phyloP scores from a whole-genome alignment of 306 rosid genomes.

The Gillenia trifoliata region DNA sequence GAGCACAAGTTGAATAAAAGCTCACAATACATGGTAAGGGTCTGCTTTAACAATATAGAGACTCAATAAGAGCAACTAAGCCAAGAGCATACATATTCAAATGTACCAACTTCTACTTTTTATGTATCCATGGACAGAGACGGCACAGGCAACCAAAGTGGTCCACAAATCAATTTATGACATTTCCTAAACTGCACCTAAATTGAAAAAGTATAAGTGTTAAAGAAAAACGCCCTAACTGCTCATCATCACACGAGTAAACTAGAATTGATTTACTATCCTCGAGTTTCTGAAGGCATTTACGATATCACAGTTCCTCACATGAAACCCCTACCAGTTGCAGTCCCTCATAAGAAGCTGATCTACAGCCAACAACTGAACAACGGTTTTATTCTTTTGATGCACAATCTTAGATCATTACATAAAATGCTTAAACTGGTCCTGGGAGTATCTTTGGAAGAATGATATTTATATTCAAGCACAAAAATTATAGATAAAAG shows the following conservation, averaged over 20 bases:
- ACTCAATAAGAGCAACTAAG: not conserved
- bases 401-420: not conserved
- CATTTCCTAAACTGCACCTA: not conserved
- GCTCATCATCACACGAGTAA: not conserved
- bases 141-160: not conserved
- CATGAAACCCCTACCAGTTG: not conserved
- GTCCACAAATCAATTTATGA: not conserved
- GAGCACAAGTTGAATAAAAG: not conserved
- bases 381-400: not conserved
- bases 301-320: not conserved
- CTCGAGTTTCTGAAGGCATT: not conserved
- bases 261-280: not conserved
- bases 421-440: not conserved
- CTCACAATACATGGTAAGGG: not conserved
- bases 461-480: not conserved
- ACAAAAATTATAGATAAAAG: slow-evolving; percentile 4
- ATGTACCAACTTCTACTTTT: not conserved
- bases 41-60: not conserved
- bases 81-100: not conserved
- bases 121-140: not conserved
- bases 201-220: not conserved
- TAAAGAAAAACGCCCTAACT: not conserved
- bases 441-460: not conserved
- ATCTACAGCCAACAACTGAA: not conserved
- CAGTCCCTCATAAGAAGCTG: not conserved